Conservation (phyloP, 202 grass and related monocot species). For the Setaria viridis region DNA sequence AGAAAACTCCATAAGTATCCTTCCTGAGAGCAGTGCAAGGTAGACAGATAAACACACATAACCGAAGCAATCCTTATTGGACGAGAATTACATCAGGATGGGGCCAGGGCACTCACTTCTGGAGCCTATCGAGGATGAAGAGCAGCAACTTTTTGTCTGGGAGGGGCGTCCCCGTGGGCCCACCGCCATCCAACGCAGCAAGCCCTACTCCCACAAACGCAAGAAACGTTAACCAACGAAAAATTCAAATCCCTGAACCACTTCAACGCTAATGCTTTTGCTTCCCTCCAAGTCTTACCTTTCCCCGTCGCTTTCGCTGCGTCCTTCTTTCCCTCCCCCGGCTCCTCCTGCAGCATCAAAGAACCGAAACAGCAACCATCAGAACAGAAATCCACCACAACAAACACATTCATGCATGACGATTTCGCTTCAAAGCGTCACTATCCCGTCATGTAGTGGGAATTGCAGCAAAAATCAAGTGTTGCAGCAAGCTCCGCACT, state of each 20-base stretch:
- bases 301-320: constrained; percentile 79
- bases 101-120: constrained; percentile 73
- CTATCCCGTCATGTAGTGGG: not conserved
- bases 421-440: constrained; percentile 3
- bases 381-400: constrained; percentile 27
- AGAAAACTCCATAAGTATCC: constrained; percentile 79
- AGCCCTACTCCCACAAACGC: constrained; percentile 59
- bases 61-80: constrained; percentile 45
- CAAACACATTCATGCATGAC: not conserved
- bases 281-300: constrained; percentile 67
- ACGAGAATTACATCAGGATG: constrained; percentile 54
- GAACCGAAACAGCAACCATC: constrained; percentile 28
- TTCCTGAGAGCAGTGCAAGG: constrained; percentile 57
- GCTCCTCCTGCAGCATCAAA: constrained; percentile 32
- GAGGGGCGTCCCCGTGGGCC: constrained; percentile 69
- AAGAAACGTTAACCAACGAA: constrained; percentile 57
- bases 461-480: constrained; percentile 33
- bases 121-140: constrained; percentile 87
- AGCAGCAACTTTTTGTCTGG: constrained; percentile 83
- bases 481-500: constrained; percentile 1
- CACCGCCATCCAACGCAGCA: constrained; percentile 62
- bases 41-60: constrained; percentile 42
- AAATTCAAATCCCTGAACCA: constrained; percentile 58
- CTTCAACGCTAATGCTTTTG: constrained; percentile 57
- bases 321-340: constrained; percentile 48